Conservation (phyloP, 371 early-diverging fungal genomes). For the Actinomucor elegans region DNA sequence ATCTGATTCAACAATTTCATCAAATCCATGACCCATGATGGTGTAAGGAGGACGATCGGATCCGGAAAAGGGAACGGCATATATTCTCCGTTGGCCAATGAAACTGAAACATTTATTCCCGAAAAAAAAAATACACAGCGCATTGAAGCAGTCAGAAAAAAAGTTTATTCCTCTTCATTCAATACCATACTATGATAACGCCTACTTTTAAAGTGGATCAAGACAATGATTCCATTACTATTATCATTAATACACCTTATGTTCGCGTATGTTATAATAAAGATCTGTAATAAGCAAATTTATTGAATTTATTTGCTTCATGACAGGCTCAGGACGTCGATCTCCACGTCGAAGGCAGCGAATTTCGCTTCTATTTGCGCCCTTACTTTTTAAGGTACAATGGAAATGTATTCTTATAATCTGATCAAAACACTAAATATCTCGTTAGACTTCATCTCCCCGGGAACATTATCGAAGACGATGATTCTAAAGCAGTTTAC, state of each 20-base stretch:
- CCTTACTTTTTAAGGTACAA: constrained; percentile 83
- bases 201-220: constrained; percentile 85
- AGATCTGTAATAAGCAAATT: not conserved
- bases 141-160: too few species aligned
- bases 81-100: too few species aligned
- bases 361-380: constrained; percentile 76
- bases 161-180: too few species aligned
- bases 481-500: constrained; percentile 75
- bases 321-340: constrained; percentile 82
- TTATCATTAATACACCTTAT: constrained; percentile 80
- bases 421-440: constrained; percentile 23
- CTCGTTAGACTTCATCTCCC: constrained; percentile 78
- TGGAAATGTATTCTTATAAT: not conserved
- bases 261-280: constrained; percentile 62
- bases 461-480: constrained; percentile 83
- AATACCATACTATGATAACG: too few species aligned
- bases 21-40: too few species aligned
- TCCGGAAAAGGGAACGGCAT: too few species aligned
- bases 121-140: too few species aligned
- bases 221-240: constrained; percentile 68
- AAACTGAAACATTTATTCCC: too few species aligned
- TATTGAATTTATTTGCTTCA: not conserved
- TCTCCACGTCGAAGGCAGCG: constrained; percentile 69
- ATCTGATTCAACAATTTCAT: too few species aligned
- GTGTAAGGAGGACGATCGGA: too few species aligned